Percentiles rank a stretch among this genome's conserved stretches.
phyloP scores from a whole-genome alignment of 2,329 filamentous ascomycete species.

The Ophiosphaerella herpotricha region DNA sequence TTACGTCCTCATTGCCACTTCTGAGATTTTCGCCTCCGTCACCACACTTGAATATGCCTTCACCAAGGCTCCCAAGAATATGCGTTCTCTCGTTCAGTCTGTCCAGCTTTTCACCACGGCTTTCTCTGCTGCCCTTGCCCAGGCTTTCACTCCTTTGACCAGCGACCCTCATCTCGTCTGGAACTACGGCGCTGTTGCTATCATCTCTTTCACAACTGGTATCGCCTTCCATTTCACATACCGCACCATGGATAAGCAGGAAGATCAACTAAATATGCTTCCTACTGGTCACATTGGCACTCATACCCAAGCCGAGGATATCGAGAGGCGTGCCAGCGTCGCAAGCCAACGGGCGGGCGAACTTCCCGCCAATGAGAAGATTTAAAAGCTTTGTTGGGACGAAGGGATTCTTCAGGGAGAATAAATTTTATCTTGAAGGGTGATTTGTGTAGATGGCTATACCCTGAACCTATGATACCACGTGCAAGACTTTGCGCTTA shows the following conservation, averaged over 20 bases:
- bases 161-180: conserved; percentile 35
- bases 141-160: conserved; percentile 36
- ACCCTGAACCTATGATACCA: conserved; percentile 3
- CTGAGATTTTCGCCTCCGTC: conserved; percentile 68
- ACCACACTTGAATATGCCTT: conserved; percentile 74
- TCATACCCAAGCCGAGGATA: conserved; percentile 29
- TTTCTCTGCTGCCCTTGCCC: conserved; percentile 36
- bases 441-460: not conserved
- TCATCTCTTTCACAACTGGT: conserved; percentile 42
- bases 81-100: conserved; percentile 53
- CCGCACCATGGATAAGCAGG: conserved; percentile 39
- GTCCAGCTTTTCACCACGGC: conserved; percentile 45
- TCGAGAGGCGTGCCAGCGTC: conserved; percentile 33
- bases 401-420: not conserved
- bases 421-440: not conserved
- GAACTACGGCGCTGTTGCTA: conserved; percentile 44
- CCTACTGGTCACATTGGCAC: conserved; percentile 44
- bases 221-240: conserved; percentile 39
- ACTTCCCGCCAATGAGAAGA: conserved; percentile 17
- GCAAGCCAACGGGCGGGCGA: conserved; percentile 2
- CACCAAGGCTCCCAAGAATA: conserved; percentile 71
- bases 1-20: conserved; percentile 60
- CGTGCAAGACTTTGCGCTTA: not conserved
- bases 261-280: conserved; percentile 46
- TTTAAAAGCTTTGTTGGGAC: not conserved